phyloP scores from a whole-genome alignment of 257 asterid genomes.

The Fraxinus quadrangulata region DNA sequence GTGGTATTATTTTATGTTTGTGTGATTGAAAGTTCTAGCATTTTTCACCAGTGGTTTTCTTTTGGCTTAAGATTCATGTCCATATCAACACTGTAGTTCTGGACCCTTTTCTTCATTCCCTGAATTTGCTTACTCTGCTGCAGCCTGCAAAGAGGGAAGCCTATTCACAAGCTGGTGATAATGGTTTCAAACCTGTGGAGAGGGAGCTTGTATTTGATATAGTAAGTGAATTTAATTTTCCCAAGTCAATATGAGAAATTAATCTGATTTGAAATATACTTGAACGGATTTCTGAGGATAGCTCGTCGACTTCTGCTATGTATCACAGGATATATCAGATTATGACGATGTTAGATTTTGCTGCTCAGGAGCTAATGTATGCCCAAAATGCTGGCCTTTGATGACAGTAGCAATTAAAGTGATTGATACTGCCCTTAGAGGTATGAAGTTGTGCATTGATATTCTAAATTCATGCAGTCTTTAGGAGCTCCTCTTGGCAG shows the following conservation, averaged over 20 bases:
- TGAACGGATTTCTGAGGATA: conserved; percentile 1
- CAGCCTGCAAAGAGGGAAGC: conserved; percentile 94
- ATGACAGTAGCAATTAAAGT: conserved; percentile 93
- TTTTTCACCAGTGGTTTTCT: conserved; percentile 7
- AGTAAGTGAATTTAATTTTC: conserved; percentile 45
- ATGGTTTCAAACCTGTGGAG: conserved; percentile 72
- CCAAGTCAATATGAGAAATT: neutral
- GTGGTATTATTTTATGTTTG: neutral
- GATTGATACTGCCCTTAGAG: conserved; percentile 88
- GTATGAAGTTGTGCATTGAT: conserved; percentile 36
- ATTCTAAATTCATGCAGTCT: conserved; percentile 3
- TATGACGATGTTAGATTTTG: conserved; percentile 96
- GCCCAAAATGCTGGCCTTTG: conserved; percentile 90
- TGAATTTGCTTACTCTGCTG: conserved; percentile 25
- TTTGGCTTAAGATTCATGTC: neutral
- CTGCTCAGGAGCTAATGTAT: conserved; percentile 95
- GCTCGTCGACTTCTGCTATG: conserved; percentile 19
- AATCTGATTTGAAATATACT: neutral
- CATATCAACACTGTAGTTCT: conserved; percentile 6
- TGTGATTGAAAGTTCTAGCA: conserved; percentile 3
- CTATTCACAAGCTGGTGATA: conserved; percentile 81
- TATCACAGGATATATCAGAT: conserved; percentile 80
- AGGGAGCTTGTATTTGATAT: conserved; percentile 89
- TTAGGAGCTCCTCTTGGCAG: conserved; percentile 4
- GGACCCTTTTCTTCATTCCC: conserved; percentile 12